Evolutionary conservation across 2,329 filamentous ascomycete species (phyloP).

Genomic region (Exophiala phaeomuriformis): DNA sequence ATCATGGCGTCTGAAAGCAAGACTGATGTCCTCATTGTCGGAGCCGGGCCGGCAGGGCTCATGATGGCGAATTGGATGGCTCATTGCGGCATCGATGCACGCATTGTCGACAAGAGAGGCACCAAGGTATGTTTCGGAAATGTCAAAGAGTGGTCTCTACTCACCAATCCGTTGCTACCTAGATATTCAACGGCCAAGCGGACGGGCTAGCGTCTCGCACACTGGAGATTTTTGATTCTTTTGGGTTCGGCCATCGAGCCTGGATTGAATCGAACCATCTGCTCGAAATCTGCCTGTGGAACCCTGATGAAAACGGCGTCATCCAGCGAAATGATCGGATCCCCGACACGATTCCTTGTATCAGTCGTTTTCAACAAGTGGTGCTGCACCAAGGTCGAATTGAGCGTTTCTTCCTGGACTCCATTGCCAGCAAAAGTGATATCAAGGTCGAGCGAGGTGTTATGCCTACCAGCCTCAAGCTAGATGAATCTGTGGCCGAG

Average conservation of each 20-base stretch:
- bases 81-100: conserved; percentile 42
- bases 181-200: conserved; percentile 38
- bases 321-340: conserved; percentile 55
- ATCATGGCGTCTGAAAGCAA: neutral
- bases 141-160: neutral
- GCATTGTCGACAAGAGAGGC: conserved; percentile 43
- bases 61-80: conserved; percentile 47
- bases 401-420: conserved; percentile 59
- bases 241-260: conserved; percentile 57
- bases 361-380: conserved; percentile 58
- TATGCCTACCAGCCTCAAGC: conserved; percentile 48
- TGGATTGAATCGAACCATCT: conserved; percentile 63
- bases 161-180: neutral
- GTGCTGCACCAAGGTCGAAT: conserved; percentile 66
- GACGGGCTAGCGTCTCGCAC: conserved; percentile 58
- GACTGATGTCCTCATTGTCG: conserved; percentile 43
- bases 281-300: conserved; percentile 57
- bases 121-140: conserved; percentile 27
- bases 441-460: conserved; percentile 55
- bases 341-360: conserved; percentile 54
- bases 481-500: conserved; percentile 47
- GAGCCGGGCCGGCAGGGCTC: conserved; percentile 45
- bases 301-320: conserved; percentile 51
- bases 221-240: conserved; percentile 65
- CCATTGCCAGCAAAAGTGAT: conserved; percentile 39